Evolutionary conservation across 2,329 filamentous ascomycete genomes (phyloP).

Genomic region (Fusarium drepaniforme): DNA sequence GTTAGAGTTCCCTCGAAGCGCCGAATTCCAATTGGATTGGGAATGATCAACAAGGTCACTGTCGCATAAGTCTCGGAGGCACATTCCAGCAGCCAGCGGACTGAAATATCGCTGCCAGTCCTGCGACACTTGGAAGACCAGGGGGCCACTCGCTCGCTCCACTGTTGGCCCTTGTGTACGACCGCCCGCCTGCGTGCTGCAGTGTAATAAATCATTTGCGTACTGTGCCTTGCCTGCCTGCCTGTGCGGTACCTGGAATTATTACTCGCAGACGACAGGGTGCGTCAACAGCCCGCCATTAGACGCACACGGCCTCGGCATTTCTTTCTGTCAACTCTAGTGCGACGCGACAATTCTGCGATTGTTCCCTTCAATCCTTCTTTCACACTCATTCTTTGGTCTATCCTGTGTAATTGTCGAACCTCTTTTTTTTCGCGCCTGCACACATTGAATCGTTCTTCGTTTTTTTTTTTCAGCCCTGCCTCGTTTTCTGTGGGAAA

Average conservation of each 20-base stretch:
- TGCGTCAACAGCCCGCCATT: constrained; percentile 33
- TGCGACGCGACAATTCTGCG: constrained; percentile 4
- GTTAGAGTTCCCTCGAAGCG: constrained; percentile 24
- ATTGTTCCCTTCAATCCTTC: constrained; percentile 8
- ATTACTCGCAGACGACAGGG: constrained; percentile 21
- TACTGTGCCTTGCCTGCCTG: background rate
- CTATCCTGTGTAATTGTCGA: background rate
- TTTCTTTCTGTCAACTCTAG: constrained; percentile 18
- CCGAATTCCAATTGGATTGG: constrained; percentile 35
- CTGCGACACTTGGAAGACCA: constrained; percentile 34
- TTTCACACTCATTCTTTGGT: constrained; percentile 24
- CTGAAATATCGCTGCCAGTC: constrained; percentile 23
- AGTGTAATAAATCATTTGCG: constrained; percentile 26
- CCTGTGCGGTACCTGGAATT: constrained; percentile 10
- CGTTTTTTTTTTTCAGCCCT: constrained; percentile 4
- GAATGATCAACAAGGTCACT: constrained; percentile 42
- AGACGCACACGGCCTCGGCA: constrained; percentile 35
- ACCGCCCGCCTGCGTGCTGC: constrained; percentile 32
- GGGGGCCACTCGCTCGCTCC: constrained; percentile 22
- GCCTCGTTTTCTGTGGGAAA: constrained; percentile 25
- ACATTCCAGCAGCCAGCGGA: constrained; percentile 39
- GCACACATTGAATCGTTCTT: background rate
- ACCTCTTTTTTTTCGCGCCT: background rate
- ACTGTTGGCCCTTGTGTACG: constrained; percentile 29
- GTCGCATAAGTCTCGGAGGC: constrained; percentile 37